Evolutionary conservation across 257 asterid genomes (phyloP), one percentile per base, ranked within the genome.

Genomic region (Eucommia ulmoides): DNA sequence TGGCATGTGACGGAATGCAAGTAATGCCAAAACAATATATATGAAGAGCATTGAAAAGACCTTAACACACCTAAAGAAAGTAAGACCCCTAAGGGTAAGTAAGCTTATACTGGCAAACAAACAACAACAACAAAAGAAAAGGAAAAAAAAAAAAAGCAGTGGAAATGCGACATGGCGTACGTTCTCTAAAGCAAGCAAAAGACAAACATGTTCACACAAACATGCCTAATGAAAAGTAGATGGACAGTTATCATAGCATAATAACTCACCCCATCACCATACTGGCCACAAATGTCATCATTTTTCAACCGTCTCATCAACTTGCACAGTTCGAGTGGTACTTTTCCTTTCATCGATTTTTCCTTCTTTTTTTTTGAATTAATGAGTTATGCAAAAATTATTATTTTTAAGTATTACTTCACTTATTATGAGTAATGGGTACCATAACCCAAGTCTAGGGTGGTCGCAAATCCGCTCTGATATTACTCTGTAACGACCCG

Each of bases 161-260:
- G 1, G 19, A 16, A 42, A 42, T 19, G 21, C 20, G n/a, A 42
- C n/a, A 15, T 42, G 20, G 20, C 20, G 6, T 16, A n/a, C n/a
- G 20, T 16, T 42, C 11, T 50, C 55, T 17, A 45, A 58, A 38
- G 45, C 55, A 59, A 55, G 38, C 22, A 52, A 63, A 19, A 69
- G 47, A 52, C 82, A 56, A 52, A 91, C 96, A 94, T 79, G 78
- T 72, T 71, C 73, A 67, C 67, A 83, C 73, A 91, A 71, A 80
- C 99, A 91, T 56, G 86, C 73, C 74, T 73, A 84, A 66, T 91
- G 99, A 68, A 91, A 91, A n/a, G 96, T 94, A 29, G 99, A 87
- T 58, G 96, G 99, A 54, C 99, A 91, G 72, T 68, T 86, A 71
- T 91, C 99, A 62, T 96, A 91, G 51, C 99, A 91, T 56, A 91